Base-by-base conservation (phyloP, 768 basidiomycete species). In the Leccinum ochraceum region DNA sequence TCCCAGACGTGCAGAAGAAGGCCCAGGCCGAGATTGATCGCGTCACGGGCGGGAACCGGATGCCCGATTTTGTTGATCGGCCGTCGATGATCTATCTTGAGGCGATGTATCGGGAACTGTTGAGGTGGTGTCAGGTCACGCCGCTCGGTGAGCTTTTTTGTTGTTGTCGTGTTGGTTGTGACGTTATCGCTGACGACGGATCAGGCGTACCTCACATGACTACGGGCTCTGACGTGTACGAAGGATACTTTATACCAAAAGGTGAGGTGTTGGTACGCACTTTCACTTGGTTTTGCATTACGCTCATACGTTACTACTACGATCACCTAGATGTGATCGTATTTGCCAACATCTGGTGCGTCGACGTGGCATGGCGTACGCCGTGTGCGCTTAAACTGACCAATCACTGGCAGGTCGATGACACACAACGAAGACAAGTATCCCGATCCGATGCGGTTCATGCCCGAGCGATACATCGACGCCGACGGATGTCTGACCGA, bases 351-450 rank as follows among this genome's bases (percentile, higher is more conserved):
- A 60, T 63, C 6, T 69, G 62, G 62, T 63, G 6, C 51, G 66
- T 66, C 30, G 26, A 32, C 16, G 32, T 2, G 8, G 20, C 11
- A 59, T 34, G 5, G 32, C 1, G 32, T 34, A 32, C 32, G 30
- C 30, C 30, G 55, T 46, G 20, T 48, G 50, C 22, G 4, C 49
- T 42, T 17, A 53, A 52, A 20, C 3, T 22, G 13, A 32, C 9
- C 11, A 49, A 6, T 4, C 26, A 26, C 26, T 1, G 26, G 26
- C 26, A 26, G 26, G 34, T 17, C 26, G 52, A 44, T 44, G 42
- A 44, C 92, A 71, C 67, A 60, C 60, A 61, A 71, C 24, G 63
- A 67, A n/a, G 13, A 14, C 22, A 65, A 65, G 49, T 71, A 70
- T 52, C 67, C 64, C 2, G 63, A 66, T 20, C 60, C 66, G 22